phyloP scores from a whole-genome alignment of 768 basidiomycete species.

The Russula vinacea region DNA sequence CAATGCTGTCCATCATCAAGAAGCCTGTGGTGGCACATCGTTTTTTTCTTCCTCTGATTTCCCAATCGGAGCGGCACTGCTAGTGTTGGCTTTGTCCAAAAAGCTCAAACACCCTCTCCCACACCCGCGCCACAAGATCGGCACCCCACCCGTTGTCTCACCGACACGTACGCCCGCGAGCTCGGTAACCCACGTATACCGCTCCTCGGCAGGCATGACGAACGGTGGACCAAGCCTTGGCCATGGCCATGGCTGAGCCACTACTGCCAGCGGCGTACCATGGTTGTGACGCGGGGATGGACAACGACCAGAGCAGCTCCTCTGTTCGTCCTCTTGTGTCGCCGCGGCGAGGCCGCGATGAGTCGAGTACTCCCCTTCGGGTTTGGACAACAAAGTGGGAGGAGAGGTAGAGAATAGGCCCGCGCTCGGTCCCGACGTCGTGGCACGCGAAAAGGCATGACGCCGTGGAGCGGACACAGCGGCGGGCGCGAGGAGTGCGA shows the following conservation, averaged over 20 bases:
- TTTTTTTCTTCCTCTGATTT: neutral
- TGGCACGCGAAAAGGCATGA: constrained; percentile 25
- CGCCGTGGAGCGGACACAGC: constrained; percentile 21
- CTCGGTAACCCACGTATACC: constrained; percentile 24
- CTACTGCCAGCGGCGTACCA: neutral
- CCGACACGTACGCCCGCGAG: constrained; percentile 27
- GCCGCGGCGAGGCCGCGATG: neutral
- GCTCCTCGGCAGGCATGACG: constrained; percentile 26
- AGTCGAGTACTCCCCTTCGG: neutral
- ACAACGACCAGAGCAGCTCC: constrained; percentile 24
- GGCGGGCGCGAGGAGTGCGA: constrained; percentile 20
- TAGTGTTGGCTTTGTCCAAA: neutral
- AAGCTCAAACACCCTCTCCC: constrained; percentile 25
- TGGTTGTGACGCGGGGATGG: constrained; percentile 21
- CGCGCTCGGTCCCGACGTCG: constrained; percentile 17
- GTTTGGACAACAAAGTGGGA: neutral
- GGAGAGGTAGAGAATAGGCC: constrained; percentile 3
- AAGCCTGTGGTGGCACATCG: neutral
- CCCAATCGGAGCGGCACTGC: neutral
- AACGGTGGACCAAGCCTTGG: constrained; percentile 24
- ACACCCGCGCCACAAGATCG: constrained; percentile 29
- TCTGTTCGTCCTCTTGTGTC: neutral
- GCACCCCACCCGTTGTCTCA: constrained; percentile 26
- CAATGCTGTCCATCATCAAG: neutral
- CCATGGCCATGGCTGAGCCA: constrained; percentile 20